Percentiles rank a stretch among this genome's conserved stretches.
These are phyloP conservation scores for Strobilomyces confusus DNA, from an alignment of 768 basidiomycete genomes.

Conservation along the genomic window DNA sequence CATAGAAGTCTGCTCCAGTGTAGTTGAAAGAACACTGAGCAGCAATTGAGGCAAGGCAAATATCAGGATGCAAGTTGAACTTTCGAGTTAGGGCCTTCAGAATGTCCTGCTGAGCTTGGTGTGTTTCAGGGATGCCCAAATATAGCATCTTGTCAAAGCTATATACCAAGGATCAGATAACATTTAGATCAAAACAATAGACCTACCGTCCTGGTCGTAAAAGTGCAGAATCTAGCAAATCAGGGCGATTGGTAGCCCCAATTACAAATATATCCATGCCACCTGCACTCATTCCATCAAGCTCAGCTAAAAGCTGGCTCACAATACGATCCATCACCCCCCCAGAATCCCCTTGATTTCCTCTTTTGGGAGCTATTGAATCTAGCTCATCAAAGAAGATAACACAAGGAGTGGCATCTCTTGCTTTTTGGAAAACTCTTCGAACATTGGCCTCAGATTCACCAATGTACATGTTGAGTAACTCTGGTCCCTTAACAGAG, in stretches of 20 bases:
- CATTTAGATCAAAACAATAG: not conserved
- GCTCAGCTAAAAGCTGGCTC: constrained; percentile 87
- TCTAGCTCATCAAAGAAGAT: constrained; percentile 98
- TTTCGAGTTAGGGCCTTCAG: constrained; percentile 88
- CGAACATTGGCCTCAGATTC: constrained; percentile 98
- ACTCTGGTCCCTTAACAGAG: constrained; percentile 94
- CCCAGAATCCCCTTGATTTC: constrained; percentile 93
- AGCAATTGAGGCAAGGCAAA: constrained; percentile 63
- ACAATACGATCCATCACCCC: constrained; percentile 99
- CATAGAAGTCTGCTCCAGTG: constrained; percentile 98
- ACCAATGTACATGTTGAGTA: constrained; percentile 98
- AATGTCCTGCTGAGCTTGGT: constrained; percentile 82
- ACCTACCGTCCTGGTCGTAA: constrained; percentile 81
- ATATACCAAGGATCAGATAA: not conserved
- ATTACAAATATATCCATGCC: constrained; percentile 85
- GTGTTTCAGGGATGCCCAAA: constrained; percentile 84
- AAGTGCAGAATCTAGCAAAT: constrained; percentile 84
- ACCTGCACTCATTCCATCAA: constrained; percentile 82
- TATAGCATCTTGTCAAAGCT: constrained; percentile 98
- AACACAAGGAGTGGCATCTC: constrained; percentile 91
- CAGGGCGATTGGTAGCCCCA: constrained; percentile 93
- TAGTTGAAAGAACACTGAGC: constrained; percentile 84
- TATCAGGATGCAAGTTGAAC: constrained; percentile 71
- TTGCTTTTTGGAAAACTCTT: constrained; percentile 82
- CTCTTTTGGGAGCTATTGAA: constrained; percentile 90